These are phyloP conservation scores for Malbranchea zuffiana DNA, from an alignment of 2,329 filamentous ascomycete genomes.

Conservation along the genomic window DNA sequence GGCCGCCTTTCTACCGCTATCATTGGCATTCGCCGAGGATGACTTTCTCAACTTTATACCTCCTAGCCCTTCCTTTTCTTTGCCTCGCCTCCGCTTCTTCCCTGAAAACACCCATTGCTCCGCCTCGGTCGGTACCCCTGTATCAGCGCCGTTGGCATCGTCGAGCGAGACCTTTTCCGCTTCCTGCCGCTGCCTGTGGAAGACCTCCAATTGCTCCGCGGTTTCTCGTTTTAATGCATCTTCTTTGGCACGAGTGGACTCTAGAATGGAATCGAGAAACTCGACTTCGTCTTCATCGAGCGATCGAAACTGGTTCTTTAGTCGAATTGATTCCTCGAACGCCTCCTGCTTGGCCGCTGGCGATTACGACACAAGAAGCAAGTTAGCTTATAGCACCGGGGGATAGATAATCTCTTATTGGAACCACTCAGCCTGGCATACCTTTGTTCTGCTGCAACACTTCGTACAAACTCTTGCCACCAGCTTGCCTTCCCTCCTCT, in stretches of 20 bases:
- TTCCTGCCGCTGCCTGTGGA: slow-evolving; percentile 49
- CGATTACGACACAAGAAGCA: neutral
- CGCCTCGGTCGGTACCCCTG: slow-evolving; percentile 24
- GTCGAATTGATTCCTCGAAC: slow-evolving; percentile 40
- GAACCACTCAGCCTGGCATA: slow-evolving; percentile 16
- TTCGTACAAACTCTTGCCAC: slow-evolving; percentile 40
- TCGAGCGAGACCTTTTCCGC: slow-evolving; percentile 41
- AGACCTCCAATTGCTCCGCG: slow-evolving; percentile 46
- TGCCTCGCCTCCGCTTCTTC: slow-evolving; percentile 44
- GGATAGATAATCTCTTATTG: no score
- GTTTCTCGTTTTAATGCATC: slow-evolving; percentile 48
- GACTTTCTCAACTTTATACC: slow-evolving; percentile 35
- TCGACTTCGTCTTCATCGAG: slow-evolving; percentile 43
- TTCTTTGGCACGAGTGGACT: slow-evolving; percentile 47
- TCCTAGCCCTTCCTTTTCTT: slow-evolving; percentile 31
- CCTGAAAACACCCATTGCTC: slow-evolving; percentile 41
- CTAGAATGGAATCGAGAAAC: slow-evolving; percentile 46
- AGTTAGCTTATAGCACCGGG: slow-evolving; percentile 10
- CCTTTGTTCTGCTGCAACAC: slow-evolving; percentile 41
- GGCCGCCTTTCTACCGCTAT: neutral
- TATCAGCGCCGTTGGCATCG: slow-evolving; percentile 28
- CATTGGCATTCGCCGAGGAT: slow-evolving; percentile 18
- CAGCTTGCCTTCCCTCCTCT: slow-evolving; percentile 43
- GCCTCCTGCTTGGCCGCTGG: slow-evolving; percentile 41
- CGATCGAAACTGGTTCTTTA: slow-evolving; percentile 43